Evolutionary conservation across 495 filamentous ascomycete genomes (phyloP).

Genomic region (Aspergillus sparsus): DNA sequence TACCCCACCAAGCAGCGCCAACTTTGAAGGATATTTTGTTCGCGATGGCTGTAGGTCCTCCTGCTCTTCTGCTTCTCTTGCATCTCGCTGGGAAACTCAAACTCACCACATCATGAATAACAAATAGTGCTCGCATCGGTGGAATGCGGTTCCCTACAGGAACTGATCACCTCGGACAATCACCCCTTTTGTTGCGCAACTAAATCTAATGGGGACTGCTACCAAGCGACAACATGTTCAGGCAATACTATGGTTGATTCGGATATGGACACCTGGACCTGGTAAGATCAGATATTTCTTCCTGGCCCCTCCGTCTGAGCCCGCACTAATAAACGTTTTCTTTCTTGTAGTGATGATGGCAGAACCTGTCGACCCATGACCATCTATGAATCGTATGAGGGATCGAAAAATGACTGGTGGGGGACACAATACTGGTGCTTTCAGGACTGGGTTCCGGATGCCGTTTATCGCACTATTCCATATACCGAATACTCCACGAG

Average conservation of each 20-base stretch:
- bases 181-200: background rate
- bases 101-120: background rate
- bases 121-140: background rate
- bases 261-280: background rate
- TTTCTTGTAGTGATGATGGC: background rate
- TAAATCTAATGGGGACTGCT: background rate
- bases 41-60: background rate
- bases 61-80: background rate
- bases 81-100: background rate
- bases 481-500: background rate
- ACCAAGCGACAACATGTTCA: background rate
- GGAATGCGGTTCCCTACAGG: background rate
- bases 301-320: too few species aligned
- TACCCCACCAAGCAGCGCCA: background rate
- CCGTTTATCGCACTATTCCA: background rate
- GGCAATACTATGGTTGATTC: background rate
- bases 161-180: background rate
- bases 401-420: background rate
- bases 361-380: conserved; percentile 1
- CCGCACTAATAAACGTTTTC: background rate
- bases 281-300: background rate
- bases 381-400: conserved; percentile 1
- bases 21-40: background rate
- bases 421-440: background rate
- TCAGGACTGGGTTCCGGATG: background rate